Percentiles rank a stretch among this genome's conserved stretches.
These are phyloP conservation scores for Ochromonadaceae sp. DNA, from an alignment of 352 stramenopile species.

Conservation along the genomic window DNA sequence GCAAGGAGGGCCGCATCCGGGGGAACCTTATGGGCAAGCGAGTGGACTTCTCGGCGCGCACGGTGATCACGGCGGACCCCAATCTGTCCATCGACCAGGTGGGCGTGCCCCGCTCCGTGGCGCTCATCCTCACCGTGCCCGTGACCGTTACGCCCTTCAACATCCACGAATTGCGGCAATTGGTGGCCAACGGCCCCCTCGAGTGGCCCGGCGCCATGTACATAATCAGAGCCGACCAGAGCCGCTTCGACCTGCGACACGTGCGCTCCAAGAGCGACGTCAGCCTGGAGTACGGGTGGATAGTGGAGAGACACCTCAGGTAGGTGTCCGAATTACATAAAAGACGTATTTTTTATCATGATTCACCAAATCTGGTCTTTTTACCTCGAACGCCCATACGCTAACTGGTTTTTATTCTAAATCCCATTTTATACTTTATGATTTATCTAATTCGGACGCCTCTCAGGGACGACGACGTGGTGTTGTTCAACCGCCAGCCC, in stretches of 20 bases:
- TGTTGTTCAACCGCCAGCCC: constrained; percentile 99
- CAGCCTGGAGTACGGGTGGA: constrained; percentile 87
- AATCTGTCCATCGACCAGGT: constrained; percentile 98
- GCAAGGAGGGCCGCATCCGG: constrained; percentile 95
- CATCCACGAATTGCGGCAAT: constrained; percentile 75
- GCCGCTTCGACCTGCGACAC: constrained; percentile 92
- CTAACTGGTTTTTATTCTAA: no score
- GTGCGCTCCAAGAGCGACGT: constrained; percentile 56
- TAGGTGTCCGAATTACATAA: no score
- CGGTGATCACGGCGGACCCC: constrained; percentile 97
- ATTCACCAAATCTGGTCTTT: no score
- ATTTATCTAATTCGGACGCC: no score
- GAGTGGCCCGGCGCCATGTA: constrained; percentile 94
- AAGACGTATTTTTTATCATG: no score
- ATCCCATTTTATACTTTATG: no score
- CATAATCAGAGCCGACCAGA: constrained; percentile 91
- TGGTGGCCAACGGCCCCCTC: constrained; percentile 88
- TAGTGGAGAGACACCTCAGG: constrained; percentile 95
- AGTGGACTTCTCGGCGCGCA: constrained; percentile 97
- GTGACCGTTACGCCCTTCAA: constrained; percentile 98
- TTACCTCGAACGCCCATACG: no score
- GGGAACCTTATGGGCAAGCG: constrained; percentile 99
- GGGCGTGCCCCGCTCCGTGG: constrained; percentile 91
- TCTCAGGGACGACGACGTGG: constrained; percentile 92
- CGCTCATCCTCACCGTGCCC: constrained; percentile 94